These are phyloP conservation scores for Thermochaetoides dissita DNA, from an alignment of 2,329 filamentous ascomycete genomes.

Conservation along the genomic window DNA sequence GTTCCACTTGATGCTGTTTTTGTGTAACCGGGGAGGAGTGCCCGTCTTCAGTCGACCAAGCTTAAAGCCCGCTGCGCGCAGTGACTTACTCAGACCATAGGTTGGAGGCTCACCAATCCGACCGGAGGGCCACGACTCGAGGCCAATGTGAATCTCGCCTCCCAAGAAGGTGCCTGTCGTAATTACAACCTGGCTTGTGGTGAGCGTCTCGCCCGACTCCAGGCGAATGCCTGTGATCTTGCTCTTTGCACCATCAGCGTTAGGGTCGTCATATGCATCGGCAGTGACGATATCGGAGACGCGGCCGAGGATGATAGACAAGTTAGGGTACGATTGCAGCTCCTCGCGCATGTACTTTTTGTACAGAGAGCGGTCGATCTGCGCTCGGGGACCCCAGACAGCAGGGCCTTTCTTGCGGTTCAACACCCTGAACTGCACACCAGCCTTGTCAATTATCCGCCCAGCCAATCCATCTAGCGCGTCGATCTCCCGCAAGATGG, in stretches of 20 bases:
- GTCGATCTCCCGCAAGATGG: constrained; percentile 88
- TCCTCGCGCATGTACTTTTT: constrained; percentile 83
- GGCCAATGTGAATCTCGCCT: constrained; percentile 89
- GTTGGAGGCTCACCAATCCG: constrained; percentile 91
- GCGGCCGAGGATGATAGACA: constrained; percentile 71
- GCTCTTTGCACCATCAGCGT: constrained; percentile 39
- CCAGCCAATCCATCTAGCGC: constrained; percentile 83
- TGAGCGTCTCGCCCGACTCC: constrained; percentile 73
- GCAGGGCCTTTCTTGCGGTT: constrained; percentile 86
- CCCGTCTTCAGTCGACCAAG: constrained; percentile 89
- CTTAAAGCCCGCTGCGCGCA: constrained; percentile 76
- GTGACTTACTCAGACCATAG: constrained; percentile 78
- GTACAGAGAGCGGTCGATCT: constrained; percentile 86
- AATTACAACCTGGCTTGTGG: constrained; percentile 72
- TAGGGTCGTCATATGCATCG: constrained; percentile 32
- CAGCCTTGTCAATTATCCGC: constrained; percentile 81
- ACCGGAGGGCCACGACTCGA: constrained; percentile 72
- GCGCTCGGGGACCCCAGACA: constrained; percentile 91
- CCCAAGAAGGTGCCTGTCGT: constrained; percentile 93
- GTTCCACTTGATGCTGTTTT: constrained; percentile 66
- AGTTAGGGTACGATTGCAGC: constrained; percentile 59
- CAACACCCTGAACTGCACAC: constrained; percentile 81
- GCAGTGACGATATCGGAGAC: constrained; percentile 82
- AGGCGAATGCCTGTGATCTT: constrained; percentile 74
- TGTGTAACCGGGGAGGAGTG: constrained; percentile 77